Evolutionary conservation across 1,284 basidiomycete genomes (phyloP).

Genomic region (Paramarasmius palmivorus): DNA sequence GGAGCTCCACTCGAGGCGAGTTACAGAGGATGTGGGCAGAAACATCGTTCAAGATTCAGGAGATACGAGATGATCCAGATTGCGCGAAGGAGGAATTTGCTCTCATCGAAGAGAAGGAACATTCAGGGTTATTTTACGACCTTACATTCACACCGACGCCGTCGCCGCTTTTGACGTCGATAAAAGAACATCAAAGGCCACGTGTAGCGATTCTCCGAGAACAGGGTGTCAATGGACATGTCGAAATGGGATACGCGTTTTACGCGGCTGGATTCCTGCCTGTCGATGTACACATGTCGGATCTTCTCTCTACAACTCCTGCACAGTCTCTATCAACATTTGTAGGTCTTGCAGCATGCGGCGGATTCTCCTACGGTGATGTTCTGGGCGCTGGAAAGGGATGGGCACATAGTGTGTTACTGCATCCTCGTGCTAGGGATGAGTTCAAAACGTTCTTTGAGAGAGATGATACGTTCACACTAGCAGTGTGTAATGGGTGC

Average conservation of each 20-base stretch:
- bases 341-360: conserved; percentile 87
- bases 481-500: conserved; percentile 98
- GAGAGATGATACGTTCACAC: conserved; percentile 80
- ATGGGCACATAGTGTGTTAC: conserved; percentile 93
- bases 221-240: conserved; percentile 97
- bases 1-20: conserved; percentile 63
- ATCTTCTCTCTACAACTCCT: conserved; percentile 49
- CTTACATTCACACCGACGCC: conserved; percentile 62
- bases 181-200: conserved; percentile 57
- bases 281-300: conserved; percentile 98
- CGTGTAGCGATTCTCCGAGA: conserved; percentile 96
- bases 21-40: conserved; percentile 92
- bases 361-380: conserved; percentile 98
- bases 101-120: conserved; percentile 66
- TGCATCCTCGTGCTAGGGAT: conserved; percentile 71
- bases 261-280: conserved; percentile 91
- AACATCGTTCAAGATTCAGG: conserved; percentile 92
- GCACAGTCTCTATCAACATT: neutral
- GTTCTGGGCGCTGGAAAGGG: conserved; percentile 97
- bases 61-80: conserved; percentile 81
- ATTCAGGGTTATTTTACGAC: conserved; percentile 78
- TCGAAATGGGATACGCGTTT: conserved; percentile 99
- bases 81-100: conserved; percentile 83
- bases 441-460: conserved; percentile 87
- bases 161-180: conserved; percentile 27